Evolutionary conservation across 1,284 basidiomycete species (phyloP).

Genomic region (Marasmius fiardii): DNA sequence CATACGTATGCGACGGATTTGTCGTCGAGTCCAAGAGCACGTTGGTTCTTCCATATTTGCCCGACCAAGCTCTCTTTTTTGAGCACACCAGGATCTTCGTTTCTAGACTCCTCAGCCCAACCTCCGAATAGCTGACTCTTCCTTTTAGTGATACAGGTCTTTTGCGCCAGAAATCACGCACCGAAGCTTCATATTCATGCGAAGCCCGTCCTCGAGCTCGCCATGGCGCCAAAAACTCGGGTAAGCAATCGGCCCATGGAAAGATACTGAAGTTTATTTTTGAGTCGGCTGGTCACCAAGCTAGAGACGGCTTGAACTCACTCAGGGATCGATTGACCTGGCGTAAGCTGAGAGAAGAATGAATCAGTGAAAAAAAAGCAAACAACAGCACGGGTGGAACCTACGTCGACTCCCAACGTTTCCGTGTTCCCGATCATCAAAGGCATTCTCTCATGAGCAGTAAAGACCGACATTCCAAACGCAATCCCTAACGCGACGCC

Average conservation of each 20-base stretch:
- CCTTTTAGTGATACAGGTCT: neutral
- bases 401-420: neutral
- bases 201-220: neutral
- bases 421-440: neutral
- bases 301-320: neutral
- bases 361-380: neutral
- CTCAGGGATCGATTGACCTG: neutral
- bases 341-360: neutral
- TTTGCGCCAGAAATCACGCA: neutral
- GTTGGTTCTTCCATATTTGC: neutral
- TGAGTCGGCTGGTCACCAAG: neutral
- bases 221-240: neutral
- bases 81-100: neutral
- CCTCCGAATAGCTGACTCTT: neutral
- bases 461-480: neutral
- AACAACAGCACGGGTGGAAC: neutral
- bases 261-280: neutral
- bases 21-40: neutral
- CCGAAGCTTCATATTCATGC: neutral
- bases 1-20: neutral
- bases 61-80: neutral
- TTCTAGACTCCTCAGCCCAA: neutral
- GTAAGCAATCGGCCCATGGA: neutral
- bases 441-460: neutral
- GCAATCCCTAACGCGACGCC: neutral